Evolutionary conservation across 192 early-diverging fungal genomes (phyloP), one percentile per base, ranked within the genome.

Genomic region (Coemansia sp.): DNA sequence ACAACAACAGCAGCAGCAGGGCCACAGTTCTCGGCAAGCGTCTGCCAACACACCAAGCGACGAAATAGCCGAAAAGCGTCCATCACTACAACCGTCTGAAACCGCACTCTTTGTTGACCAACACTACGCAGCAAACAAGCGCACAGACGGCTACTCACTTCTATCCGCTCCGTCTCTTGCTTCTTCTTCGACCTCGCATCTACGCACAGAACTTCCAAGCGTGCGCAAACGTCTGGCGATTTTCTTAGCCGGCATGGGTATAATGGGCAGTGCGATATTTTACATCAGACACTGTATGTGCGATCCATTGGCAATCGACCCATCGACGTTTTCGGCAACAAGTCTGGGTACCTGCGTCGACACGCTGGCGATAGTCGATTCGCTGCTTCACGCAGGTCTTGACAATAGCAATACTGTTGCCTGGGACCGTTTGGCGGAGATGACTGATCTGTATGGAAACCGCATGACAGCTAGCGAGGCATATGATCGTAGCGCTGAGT

Each of bases 381-480:
- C 33, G 71, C 73, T 84, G 60, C 64, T 79, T 33, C 61, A 61
- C 2, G 67, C 57, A 14, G 81, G 67, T 14, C 51, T 66, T 45
- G 65, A 79, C 39, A 37, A 35, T 22, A 68, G 55, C 68, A 85
- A 79, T 66, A 85, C 83, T 1, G 78, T 85, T 15, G 83, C 83
- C 36, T 89, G 88, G 88, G 86, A 89, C 61, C 75, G 86, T 38
- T 64, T 88, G 79, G 87, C 87, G 0, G 87, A 88, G 66, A 88
- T 88, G 87, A 88, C 87, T 0, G 87, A 88, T 33, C 69, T 86
- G 65, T 88, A 74, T 61, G 87, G 87, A 41, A 76, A 81, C 75
- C 86, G 87, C 55, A 85, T 88, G 70, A 86, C 76, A 33, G 85
- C 66, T 51, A 86, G 85, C 64, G 56, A 65, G 5, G 85, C 73